Percentiles rank a stretch among this genome's conserved stretches.
These are phyloP conservation scores for Massarina eburnea DNA, from an alignment of 2,329 filamentous ascomycete genomes.

Conservation along the genomic window DNA sequence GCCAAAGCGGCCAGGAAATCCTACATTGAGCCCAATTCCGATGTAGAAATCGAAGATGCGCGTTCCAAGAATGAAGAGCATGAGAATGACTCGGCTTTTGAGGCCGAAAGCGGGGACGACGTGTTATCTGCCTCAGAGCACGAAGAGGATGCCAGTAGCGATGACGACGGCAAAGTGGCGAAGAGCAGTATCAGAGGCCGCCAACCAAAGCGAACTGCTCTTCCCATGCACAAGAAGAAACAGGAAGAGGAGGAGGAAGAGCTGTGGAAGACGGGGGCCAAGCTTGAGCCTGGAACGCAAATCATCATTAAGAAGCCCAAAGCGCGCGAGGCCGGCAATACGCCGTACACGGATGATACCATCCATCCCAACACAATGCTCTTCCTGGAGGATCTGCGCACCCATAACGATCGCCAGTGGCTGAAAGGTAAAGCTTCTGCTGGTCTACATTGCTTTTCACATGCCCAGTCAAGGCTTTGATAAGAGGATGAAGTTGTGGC, in stretches of 20 bases:
- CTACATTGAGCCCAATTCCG: constrained; percentile 37
- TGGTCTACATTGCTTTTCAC: not conserved
- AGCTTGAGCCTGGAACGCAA: constrained; percentile 60
- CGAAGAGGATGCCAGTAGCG: constrained; percentile 33
- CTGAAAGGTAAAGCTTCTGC: constrained; percentile 58
- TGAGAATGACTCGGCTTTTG: constrained; percentile 44
- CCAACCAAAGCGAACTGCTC: constrained; percentile 19
- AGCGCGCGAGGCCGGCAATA: constrained; percentile 61
- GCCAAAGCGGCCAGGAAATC: constrained; percentile 36
- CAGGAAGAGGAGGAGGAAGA: constrained; percentile 51
- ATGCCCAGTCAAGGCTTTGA: not conserved
- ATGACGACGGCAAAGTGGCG: constrained; percentile 31
- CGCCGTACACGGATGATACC: constrained; percentile 58
- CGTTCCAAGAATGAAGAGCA: constrained; percentile 40
- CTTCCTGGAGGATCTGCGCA: constrained; percentile 60
- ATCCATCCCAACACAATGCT: constrained; percentile 66
- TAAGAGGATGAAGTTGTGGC: not conserved
- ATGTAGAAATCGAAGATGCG: constrained; percentile 22
- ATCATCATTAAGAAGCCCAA: constrained; percentile 65
- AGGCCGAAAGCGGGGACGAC: constrained; percentile 40
- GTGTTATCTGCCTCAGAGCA: constrained; percentile 29
- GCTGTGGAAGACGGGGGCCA: constrained; percentile 60
- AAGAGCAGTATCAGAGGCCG: constrained; percentile 23
- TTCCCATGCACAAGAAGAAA: constrained; percentile 25
- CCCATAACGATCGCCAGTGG: constrained; percentile 66